These are phyloP conservation scores for Ophiosphaerella narmari DNA, from an alignment of 2,329 filamentous ascomycete genomes.

Conservation along the genomic window DNA sequence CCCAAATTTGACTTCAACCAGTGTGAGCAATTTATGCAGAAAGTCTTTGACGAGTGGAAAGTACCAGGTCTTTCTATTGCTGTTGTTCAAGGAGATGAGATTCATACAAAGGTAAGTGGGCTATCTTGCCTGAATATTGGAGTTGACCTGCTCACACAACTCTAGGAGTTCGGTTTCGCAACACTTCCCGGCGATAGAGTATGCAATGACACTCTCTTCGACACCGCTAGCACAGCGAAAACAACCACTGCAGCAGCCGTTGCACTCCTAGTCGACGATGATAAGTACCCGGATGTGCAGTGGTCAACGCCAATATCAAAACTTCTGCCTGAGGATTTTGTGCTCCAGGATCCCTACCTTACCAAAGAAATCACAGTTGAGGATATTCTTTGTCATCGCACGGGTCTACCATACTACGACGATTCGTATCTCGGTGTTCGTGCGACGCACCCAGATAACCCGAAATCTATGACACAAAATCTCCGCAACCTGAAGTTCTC, in stretches of 20 bases:
- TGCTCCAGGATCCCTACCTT: conserved; percentile 53
- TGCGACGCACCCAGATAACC: conserved; percentile 11
- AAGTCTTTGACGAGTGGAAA: conserved; percentile 49
- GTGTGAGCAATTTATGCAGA: conserved; percentile 21
- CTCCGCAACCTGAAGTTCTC: conserved; percentile 53
- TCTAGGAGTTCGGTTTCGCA: conserved; percentile 41
- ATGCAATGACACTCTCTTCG: conserved; percentile 56
- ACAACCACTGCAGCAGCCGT: conserved; percentile 58
- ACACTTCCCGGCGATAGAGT: conserved; percentile 32
- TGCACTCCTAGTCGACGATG: conserved; percentile 54
- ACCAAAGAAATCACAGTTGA: conserved; percentile 59
- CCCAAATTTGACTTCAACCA: conserved; percentile 1
- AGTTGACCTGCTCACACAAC: conserved; percentile 2
- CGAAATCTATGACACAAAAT: conserved; percentile 20
- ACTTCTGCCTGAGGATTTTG: conserved; percentile 59
- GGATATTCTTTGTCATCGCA: conserved; percentile 60
- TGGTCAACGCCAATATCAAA: conserved; percentile 56
- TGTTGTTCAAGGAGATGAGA: conserved; percentile 53
- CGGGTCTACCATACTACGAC: conserved; percentile 51
- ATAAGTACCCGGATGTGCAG: conserved; percentile 44
- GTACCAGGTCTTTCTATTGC: conserved; percentile 57
- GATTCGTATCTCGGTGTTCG: conserved; percentile 12
- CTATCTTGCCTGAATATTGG: not conserved
- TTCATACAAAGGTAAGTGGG: conserved; percentile 43
- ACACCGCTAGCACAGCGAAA: conserved; percentile 62